phyloP scores from a whole-genome alignment of 768 basidiomycete genomes.

The Mycena metata region DNA sequence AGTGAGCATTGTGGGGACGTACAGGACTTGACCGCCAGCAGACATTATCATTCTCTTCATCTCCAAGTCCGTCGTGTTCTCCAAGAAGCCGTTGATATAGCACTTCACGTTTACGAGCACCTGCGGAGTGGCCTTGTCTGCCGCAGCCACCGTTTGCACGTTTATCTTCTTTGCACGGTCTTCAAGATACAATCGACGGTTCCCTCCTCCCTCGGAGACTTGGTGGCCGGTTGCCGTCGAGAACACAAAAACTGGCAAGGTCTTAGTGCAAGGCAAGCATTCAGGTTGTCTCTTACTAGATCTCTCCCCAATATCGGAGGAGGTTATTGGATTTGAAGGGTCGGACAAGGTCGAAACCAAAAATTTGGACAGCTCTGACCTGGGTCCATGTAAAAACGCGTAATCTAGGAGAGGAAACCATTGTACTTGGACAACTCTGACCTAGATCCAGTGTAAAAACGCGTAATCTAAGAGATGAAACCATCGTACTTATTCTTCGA shows the following conservation, averaged over 20 bases:
- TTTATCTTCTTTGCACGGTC: constrained; percentile 63
- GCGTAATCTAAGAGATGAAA: constrained; percentile 2
- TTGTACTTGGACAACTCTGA: constrained; percentile 53
- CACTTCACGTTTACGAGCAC: constrained; percentile 63
- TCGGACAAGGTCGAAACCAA: constrained; percentile 73
- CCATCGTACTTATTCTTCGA: constrained; percentile 26
- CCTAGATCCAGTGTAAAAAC: constrained; percentile 32
- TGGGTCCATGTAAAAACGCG: constrained; percentile 35
- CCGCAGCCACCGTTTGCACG: constrained; percentile 45
- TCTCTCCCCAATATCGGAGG: constrained; percentile 72
- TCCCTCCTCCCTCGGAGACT: constrained; percentile 62
- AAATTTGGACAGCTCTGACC: constrained; percentile 61
- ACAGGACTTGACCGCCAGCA: constrained; percentile 79
- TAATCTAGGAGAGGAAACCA: background rate
- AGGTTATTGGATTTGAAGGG: constrained; percentile 83
- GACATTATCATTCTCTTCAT: constrained; percentile 77
- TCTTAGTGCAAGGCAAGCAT: constrained; percentile 52
- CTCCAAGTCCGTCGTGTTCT: constrained; percentile 82
- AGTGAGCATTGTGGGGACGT: constrained; percentile 42
- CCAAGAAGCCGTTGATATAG: constrained; percentile 81
- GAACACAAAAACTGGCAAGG: constrained; percentile 54
- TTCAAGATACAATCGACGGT: constrained; percentile 54
- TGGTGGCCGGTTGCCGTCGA: constrained; percentile 81
- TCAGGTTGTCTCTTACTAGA: constrained; percentile 59
- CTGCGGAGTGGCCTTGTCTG: constrained; percentile 38